A percentile compares a stretch with the other conserved stretches of the same genome.
Evolutionary conservation across 2,329 filamentous ascomycete species (phyloP).

Genomic region (Fusarium palustre): DNA sequence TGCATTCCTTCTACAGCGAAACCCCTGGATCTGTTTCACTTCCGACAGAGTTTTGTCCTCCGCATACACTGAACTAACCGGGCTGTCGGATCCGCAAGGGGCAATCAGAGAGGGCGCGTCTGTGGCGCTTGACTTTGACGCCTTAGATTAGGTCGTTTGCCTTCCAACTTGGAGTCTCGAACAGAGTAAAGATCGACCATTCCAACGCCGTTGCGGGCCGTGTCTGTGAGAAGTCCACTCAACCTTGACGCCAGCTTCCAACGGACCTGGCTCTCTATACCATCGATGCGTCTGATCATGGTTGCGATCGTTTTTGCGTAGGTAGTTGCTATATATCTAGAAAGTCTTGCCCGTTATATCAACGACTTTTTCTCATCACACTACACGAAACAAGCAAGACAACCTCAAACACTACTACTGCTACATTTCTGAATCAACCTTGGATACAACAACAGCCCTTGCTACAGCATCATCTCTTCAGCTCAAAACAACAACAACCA

Average conservation of each 20-base stretch:
- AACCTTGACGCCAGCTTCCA: constrained; percentile 33
- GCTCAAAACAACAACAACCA: constrained; percentile 5
- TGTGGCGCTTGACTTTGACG: constrained; percentile 37
- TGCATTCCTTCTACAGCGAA: constrained; percentile 13
- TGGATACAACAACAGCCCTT: not conserved
- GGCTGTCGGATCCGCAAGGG: constrained; percentile 12
- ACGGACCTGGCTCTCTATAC: constrained; percentile 18
- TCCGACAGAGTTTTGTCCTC: constrained; percentile 5
- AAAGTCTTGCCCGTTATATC: constrained; percentile 6
- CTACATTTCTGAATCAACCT: not conserved
- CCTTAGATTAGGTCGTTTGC: constrained; percentile 16
- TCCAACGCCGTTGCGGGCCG: constrained; percentile 33
- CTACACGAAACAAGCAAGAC: constrained; percentile 7
- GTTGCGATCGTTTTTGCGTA: not conserved
- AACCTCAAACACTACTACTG: not conserved
- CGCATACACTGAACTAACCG: not conserved
- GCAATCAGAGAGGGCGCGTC: not conserved
- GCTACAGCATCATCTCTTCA: not conserved
- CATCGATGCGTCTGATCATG: not conserved
- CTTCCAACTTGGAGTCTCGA: constrained; percentile 26
- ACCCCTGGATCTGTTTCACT: constrained; percentile 30
- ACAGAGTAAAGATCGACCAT: constrained; percentile 32
- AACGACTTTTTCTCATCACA: constrained; percentile 10
- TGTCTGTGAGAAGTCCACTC: not conserved
- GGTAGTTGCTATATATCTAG: constrained; percentile 27